Evolutionary conservation across 176 grass and related monocot genomes (phyloP).

Genomic region (Neostapfia colusana): DNA sequence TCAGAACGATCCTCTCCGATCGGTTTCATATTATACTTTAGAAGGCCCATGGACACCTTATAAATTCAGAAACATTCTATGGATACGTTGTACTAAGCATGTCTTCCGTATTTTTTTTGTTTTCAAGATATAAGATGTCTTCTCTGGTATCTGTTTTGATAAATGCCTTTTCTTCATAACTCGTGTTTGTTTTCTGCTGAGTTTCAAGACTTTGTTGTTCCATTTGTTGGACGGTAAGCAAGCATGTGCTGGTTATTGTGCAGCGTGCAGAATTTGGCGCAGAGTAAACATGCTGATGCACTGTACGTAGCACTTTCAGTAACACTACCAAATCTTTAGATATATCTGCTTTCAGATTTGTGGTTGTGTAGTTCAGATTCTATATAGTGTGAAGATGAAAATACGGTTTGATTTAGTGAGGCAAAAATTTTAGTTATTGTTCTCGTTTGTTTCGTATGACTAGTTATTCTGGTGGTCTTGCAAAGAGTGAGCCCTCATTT

Average conservation of each 20-base stretch:
- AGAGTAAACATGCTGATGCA: slow-evolving; percentile 16
- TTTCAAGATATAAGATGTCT: no score
- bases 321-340: neutral
- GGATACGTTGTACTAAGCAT: neutral
- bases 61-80: neutral
- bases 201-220: slow-evolving; percentile 2
- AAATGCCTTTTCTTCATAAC: neutral
- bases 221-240: slow-evolving; percentile 10
- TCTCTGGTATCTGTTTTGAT: neutral
- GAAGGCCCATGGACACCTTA: neutral
- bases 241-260: slow-evolving; percentile 1
- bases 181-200: slow-evolving; percentile 16
- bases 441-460: neutral
- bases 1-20: slow-evolving; percentile 20
- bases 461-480: neutral
- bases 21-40: slow-evolving; percentile 39
- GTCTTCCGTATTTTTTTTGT: neutral
- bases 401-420: neutral
- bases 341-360: neutral
- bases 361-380: neutral
- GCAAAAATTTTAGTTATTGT: neutral
- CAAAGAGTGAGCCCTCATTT: neutral
- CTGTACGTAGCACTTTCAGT: neutral
- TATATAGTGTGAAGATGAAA: neutral
- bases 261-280: slow-evolving; percentile 25